Conservation (phyloP, 2,329 filamentous ascomycete species). For the Thelonectria blattea region DNA sequence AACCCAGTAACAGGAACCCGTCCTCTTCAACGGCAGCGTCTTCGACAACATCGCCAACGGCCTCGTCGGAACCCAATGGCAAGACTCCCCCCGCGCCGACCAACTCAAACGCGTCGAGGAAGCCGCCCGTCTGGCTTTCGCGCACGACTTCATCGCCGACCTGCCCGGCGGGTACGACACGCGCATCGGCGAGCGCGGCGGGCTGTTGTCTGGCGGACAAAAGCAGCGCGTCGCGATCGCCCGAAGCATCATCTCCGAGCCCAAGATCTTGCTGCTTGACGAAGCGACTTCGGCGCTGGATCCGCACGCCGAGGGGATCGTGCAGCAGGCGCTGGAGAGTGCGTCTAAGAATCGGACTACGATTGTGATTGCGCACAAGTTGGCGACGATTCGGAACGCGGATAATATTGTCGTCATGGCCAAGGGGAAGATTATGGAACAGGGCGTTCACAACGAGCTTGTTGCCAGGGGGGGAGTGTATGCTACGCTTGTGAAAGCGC, state of each 20-base stretch:
- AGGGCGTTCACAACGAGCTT: constrained; percentile 59
- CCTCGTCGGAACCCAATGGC: constrained; percentile 45
- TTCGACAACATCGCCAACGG: constrained; percentile 60
- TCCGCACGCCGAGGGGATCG: constrained; percentile 51
- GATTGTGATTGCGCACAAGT: constrained; percentile 66
- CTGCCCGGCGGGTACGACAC: constrained; percentile 57
- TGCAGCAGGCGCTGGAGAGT: constrained; percentile 59
- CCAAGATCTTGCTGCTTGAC: constrained; percentile 66
- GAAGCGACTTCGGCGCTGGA: constrained; percentile 67
- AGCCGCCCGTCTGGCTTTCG: constrained; percentile 54
- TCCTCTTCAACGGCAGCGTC: constrained; percentile 52
- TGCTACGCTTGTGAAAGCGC: constrained; percentile 51
- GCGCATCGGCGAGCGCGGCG: constrained; percentile 65
- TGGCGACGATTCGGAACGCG: constrained; percentile 63
- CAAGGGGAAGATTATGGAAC: constrained; percentile 62
- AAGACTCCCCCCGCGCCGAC: constrained; percentile 43
- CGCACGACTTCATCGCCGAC: constrained; percentile 54
- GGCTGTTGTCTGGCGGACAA: constrained; percentile 70
- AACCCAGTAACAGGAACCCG: constrained; percentile 46
- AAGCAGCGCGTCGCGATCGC: constrained; percentile 68
- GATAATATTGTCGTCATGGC: constrained; percentile 69
- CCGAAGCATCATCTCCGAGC: constrained; percentile 49
- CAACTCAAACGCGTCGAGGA: constrained; percentile 49
- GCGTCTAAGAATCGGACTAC: constrained; percentile 64
- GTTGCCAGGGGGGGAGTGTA: constrained; percentile 56